Evolutionary conservation across 192 early-diverging fungal genomes (phyloP).

Genomic region (Gigaspora rosea): DNA sequence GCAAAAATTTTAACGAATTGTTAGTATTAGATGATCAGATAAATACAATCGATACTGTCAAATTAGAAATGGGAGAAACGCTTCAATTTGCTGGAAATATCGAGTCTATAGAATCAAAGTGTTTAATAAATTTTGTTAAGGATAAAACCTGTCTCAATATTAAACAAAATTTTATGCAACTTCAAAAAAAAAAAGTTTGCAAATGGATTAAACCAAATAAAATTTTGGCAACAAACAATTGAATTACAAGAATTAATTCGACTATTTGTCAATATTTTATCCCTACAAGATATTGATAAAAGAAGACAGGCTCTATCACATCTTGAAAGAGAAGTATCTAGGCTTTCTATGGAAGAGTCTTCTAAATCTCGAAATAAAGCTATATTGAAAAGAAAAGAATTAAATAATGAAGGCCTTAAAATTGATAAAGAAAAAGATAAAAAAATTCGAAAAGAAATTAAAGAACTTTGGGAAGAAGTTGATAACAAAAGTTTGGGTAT

Average conservation of each 20-base stretch:
- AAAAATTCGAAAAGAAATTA: slow-evolving; percentile 20
- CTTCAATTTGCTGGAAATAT: slow-evolving; percentile 18
- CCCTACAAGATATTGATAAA: not conserved
- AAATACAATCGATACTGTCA: not conserved
- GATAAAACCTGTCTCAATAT: slow-evolving; percentile 21
- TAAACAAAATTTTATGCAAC: slow-evolving; percentile 17
- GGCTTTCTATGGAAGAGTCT: slow-evolving; percentile 24
- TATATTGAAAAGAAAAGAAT: slow-evolving; percentile 14
- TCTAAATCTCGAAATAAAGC: slow-evolving; percentile 21
- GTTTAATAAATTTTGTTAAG: slow-evolving; percentile 22
- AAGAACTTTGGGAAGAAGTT: slow-evolving; percentile 13
- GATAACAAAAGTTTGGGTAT: slow-evolving; percentile 30
- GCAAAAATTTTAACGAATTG: slow-evolving; percentile 18
- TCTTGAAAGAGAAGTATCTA: slow-evolving; percentile 24
- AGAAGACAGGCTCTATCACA: slow-evolving; percentile 22
- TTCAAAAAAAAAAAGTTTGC: slow-evolving; percentile 15
- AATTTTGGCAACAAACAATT: slow-evolving; percentile 20
- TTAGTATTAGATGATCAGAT: not conserved
- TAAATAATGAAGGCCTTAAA: slow-evolving; percentile 11
- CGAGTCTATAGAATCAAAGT: not conserved
- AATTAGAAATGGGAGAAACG: not conserved
- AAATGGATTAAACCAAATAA: not conserved
- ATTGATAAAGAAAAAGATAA: not conserved
- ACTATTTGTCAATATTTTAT: not conserved
- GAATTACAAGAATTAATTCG: slow-evolving; percentile 6